Base-by-base conservation (phyloP, 1,284 basidiomycete species). In the Tylopilus orsonianus region DNA sequence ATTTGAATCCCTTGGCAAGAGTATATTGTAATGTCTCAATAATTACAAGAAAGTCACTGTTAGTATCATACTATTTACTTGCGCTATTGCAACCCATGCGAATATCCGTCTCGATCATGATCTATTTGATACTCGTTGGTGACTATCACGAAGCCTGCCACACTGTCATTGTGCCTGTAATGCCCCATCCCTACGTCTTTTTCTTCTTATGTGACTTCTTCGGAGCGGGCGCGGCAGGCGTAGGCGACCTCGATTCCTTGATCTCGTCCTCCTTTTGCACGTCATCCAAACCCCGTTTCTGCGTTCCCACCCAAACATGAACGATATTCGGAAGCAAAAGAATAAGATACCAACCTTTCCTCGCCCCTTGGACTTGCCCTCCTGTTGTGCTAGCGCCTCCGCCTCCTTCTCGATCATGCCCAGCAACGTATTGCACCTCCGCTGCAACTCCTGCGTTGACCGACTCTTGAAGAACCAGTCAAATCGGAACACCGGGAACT, bases 391-490 rank as follows among this genome's bases (percentile, higher is more conserved):
- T 51, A 75, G 75, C 42, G 70, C 68, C 62, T 88, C 85, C 1
- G 83, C 82, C 68, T 96, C 94, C 75, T 97, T 97, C 73, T 94
- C 87, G 53, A 98, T 90, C 80, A 97, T 89, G 13, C 86, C 78
- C 33, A 98, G 64, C 33, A 99, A 68, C 7, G 96, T 98, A 58
- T 88, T 90, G 59, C 94, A 97, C 46, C 97, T 74, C 57, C 96
- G 75, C 58, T 88, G 85, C 52, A 99, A 74, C 73, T 99, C 97
- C 61, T 92, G 85, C 9, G 93, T 87, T 20, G 91, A 94, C 44
- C 97, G 76, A 55, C 88, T 92, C 76, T 97, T 97, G 79, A 99
- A 93, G 75, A 98, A 99, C 95, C 95, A 98, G 66, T 98, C 94
- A 60, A 98, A 97, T 44, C 93, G 77, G 74, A 99, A 99, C n/a